Conservation (phyloP, 2,329 filamentous ascomycete genomes). For the Talaromyces islandicus region DNA sequence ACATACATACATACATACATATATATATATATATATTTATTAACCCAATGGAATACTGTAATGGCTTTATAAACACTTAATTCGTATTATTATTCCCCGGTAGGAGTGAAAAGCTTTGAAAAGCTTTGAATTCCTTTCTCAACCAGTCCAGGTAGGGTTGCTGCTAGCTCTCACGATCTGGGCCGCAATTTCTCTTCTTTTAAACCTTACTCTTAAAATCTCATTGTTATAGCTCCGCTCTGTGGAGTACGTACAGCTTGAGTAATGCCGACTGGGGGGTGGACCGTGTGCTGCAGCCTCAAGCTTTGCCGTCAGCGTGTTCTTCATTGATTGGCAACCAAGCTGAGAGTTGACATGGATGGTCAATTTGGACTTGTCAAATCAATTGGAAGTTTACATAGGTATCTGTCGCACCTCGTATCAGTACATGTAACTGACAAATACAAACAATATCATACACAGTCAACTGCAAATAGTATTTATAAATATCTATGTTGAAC, state of each 20-base stretch:
- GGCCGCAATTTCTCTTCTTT: neutral
- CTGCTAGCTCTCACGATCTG: neutral
- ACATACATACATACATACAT: too few relatives aligned
- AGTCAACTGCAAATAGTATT: too few relatives aligned
- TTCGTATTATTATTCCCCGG: neutral
- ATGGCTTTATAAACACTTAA: neutral
- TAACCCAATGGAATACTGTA: too few relatives aligned
- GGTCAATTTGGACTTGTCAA: neutral
- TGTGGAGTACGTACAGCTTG: neutral
- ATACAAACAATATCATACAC: neutral
- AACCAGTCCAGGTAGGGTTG: neutral
- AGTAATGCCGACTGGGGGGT: neutral
- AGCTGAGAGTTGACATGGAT: neutral
- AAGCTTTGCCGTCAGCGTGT: neutral
- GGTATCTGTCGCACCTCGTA: too few relatives aligned
- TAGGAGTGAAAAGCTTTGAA: too few relatives aligned
- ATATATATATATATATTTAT: too few relatives aligned
- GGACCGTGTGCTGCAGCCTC: neutral
- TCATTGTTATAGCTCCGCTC: neutral
- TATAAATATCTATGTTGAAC: neutral
- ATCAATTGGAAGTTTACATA: neutral
- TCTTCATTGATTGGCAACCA: conserved; percentile 5
- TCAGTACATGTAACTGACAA: too few relatives aligned
- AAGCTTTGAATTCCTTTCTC: too few relatives aligned
- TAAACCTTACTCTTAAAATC: neutral